A percentile compares a stretch with the other conserved stretches of the same genome.
phyloP scores from a whole-genome alignment of 129 eudicot species.

The Pseudognaphalium luteoalbum region DNA sequence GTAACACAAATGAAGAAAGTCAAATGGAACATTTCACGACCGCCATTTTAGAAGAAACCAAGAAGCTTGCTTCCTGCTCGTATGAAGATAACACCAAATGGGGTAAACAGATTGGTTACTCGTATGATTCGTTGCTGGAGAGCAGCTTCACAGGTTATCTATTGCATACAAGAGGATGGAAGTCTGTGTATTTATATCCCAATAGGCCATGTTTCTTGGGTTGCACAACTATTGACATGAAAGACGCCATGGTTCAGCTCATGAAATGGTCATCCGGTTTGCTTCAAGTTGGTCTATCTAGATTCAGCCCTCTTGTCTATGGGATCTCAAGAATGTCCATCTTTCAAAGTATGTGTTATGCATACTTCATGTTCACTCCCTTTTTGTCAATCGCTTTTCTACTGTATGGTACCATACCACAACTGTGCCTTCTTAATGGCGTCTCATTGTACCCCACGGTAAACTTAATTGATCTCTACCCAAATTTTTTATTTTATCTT shows the following conservation, averaged over 20 bases:
- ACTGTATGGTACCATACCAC: slow-evolving; percentile 58
- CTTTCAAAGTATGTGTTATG: slow-evolving; percentile 71
- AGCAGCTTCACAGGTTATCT: slow-evolving; percentile 71
- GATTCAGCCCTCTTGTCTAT: slow-evolving; percentile 59
- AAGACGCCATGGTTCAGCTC: slow-evolving; percentile 70
- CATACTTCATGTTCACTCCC: slow-evolving; percentile 48
- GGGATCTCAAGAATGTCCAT: slow-evolving; percentile 61
- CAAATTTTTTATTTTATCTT: not conserved
- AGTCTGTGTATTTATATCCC: slow-evolving; percentile 66
- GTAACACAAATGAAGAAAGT: slow-evolving; percentile 1
- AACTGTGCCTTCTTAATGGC: slow-evolving; percentile 57
- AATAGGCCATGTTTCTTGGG: slow-evolving; percentile 77
- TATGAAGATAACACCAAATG: slow-evolving; percentile 67
- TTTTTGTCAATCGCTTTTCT: slow-evolving; percentile 42
- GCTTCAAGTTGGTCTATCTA: slow-evolving; percentile 68
- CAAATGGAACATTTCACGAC: slow-evolving; percentile 1
- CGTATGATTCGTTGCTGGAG: slow-evolving; percentile 67
- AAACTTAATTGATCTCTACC: not conserved
- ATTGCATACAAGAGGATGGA: slow-evolving; percentile 80
- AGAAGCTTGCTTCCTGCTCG: slow-evolving; percentile 57
- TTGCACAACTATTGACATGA: slow-evolving; percentile 67
- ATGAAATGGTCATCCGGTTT: slow-evolving; percentile 80
- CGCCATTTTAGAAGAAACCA: slow-evolving; percentile 49
- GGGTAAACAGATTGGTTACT: slow-evolving; percentile 87
- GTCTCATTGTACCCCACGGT: slow-evolving; percentile 67